Evolutionary conservation across 2,329 filamentous ascomycete genomes (phyloP).

Genomic region (Colletotrichum tropicale): DNA sequence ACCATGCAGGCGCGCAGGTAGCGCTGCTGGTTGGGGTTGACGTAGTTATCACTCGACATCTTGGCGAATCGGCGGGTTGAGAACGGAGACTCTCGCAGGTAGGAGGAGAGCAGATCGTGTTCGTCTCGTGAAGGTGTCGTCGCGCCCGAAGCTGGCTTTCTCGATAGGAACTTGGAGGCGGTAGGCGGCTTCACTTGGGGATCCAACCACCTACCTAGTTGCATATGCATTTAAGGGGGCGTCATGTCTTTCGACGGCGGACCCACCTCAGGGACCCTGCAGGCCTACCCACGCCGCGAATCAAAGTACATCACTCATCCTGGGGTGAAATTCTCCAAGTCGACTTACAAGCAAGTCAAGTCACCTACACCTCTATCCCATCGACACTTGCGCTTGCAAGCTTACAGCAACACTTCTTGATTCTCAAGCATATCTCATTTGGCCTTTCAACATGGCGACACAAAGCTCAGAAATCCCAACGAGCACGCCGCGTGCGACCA

Average conservation of each 20-base stretch:
- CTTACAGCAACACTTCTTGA: background rate
- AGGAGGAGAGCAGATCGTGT: background rate
- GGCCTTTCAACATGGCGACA: constrained; percentile 4
- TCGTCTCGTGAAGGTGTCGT: background rate
- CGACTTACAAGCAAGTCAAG: too few species aligned
- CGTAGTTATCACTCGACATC: constrained; percentile 63
- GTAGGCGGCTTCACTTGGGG: background rate
- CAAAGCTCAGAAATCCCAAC: background rate
- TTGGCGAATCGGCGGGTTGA: background rate
- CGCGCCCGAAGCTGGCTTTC: background rate
- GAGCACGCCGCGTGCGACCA: background rate
- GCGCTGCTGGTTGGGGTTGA: constrained; percentile 77
- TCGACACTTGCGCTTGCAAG: background rate
- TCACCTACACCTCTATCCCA: background rate
- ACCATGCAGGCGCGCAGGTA: constrained; percentile 97
- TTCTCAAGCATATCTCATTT: background rate
- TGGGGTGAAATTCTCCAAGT: background rate
- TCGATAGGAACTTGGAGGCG: background rate
- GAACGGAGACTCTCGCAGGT: background rate
- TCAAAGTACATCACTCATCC: constrained; percentile 6
- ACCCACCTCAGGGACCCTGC: background rate
- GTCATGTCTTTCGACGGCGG: background rate
- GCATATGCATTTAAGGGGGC: background rate
- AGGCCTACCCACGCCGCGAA: background rate
- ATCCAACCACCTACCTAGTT: background rate